phyloP scores from a whole-genome alignment of 805 yeast species.

The Lachancea kluyveri region DNA sequence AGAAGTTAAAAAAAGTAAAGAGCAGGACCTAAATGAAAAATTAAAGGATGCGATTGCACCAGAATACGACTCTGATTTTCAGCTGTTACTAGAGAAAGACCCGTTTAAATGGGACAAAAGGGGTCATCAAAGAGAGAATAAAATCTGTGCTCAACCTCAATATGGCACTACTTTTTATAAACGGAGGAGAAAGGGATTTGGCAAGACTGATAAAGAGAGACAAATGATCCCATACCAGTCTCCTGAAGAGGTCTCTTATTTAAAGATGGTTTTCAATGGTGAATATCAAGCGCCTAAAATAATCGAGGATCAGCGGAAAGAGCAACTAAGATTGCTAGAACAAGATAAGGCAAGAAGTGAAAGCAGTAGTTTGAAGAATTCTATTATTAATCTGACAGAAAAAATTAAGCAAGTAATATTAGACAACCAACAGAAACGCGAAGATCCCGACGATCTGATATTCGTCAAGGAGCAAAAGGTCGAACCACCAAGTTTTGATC shows the following conservation, averaged over 20 bases:
- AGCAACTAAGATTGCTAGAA: conserved; percentile 19
- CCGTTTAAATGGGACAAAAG: conserved; percentile 27
- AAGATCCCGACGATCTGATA: conserved; percentile 18
- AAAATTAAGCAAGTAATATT: conserved; percentile 20
- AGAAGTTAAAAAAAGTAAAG: too few species aligned
- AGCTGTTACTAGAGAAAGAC: conserved; percentile 18
- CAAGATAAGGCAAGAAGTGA: conserved; percentile 12
- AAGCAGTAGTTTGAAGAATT: conserved; percentile 10
- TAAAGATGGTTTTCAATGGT: conserved; percentile 31
- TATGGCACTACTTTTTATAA: conserved; percentile 35
- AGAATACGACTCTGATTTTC: conserved; percentile 2
- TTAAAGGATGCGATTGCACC: conserved; percentile 7
- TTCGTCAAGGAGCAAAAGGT: conserved; percentile 25
- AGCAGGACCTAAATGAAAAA: conserved; percentile 4
- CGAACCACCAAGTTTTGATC: conserved; percentile 15
- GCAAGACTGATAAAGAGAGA: conserved; percentile 5
- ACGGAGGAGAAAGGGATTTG: conserved; percentile 11
- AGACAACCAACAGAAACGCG: conserved; percentile 8
- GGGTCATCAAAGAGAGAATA: conserved; percentile 29
- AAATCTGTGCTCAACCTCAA: conserved; percentile 11
- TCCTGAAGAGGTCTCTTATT: conserved; percentile 25
- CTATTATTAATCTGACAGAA: conserved; percentile 24
- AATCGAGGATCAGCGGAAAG: conserved; percentile 20
- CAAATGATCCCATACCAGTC: conserved; percentile 13
- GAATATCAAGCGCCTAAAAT: conserved; percentile 31